Evolutionary conservation across 2,329 filamentous ascomycete genomes (phyloP), one percentile per base, ranked within the genome.

Genomic region (Apiospora marii): DNA sequence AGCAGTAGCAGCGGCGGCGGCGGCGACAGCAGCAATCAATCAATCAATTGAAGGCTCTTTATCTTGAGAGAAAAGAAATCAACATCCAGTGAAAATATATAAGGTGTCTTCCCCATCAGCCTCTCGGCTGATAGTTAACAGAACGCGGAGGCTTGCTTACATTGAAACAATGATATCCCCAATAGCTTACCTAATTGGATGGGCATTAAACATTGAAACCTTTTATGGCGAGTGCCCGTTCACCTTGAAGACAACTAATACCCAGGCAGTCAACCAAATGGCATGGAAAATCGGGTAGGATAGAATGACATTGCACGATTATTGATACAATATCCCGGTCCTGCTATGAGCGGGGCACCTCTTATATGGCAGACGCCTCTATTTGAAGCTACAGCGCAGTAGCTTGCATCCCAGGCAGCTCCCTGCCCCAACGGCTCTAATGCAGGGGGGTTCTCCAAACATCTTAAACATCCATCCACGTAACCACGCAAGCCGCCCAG

Each of bases 181-280:
- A 37, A n/a, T 22, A 5, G 30, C 53, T 61, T 34, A n/a, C 19
- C 30, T 64, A 64, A 34, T 12, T 64, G 10, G n/a, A 64, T 34
- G 2, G 30, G 10, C 34, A 61, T 4, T 30, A 37, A 22, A n/a
- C 30, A 7, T 30, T 30, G 37, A 41, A 41, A 41, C 37, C 37
- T 41, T 61, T 19, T 37, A 79, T 79, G 68, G 48, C 76, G 69
- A 72, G 16, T 72, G 67, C 71, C 24, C 37, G 43, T 22, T 71
- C 44, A 70, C 68, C 49, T 73, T 69, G 34, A 74, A 30, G 30
- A 37, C 48, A 14, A 19, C 44, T 46, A 41, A 41, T 10, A 41
- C 37, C 37, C 10, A 10, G 37, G 30, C 58, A 43, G 13, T 16
- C n/a, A 27, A 27, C 30, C 37, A 46, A n/a, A 68, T 19, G 12